phyloP scores from a whole-genome alignment of 2,329 filamentous ascomycete genomes.

The Fusarium sp. region DNA sequence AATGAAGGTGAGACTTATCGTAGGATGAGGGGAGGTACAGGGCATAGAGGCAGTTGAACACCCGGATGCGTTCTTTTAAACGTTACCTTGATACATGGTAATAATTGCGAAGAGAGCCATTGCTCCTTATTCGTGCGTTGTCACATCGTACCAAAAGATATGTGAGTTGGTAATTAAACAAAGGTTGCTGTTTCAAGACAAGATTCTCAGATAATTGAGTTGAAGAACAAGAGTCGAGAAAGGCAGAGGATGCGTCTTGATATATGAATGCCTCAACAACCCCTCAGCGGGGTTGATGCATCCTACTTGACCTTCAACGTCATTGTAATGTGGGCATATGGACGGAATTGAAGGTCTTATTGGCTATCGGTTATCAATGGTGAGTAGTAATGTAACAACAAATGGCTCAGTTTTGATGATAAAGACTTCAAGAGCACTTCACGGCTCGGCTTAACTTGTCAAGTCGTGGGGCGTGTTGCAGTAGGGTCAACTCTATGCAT shows the following conservation, averaged over 20 bases:
- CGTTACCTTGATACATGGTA: constrained; percentile 59
- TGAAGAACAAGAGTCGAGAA: neutral
- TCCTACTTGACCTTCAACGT: constrained; percentile 22
- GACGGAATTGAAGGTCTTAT: constrained; percentile 14
- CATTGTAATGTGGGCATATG: constrained; percentile 31
- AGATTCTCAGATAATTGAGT: neutral
- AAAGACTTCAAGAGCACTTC: constrained; percentile 6
- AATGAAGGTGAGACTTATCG: neutral
- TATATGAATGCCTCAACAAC: constrained; percentile 29
- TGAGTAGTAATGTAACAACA: constrained; percentile 23
- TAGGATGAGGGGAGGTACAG: constrained; percentile 11
- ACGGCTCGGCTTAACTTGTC: neutral
- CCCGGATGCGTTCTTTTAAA: constrained; percentile 60
- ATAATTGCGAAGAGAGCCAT: constrained; percentile 45
- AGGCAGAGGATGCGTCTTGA: constrained; percentile 13
- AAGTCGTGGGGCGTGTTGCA: constrained; percentile 18
- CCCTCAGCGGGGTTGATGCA: constrained; percentile 41
- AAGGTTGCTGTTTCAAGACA: neutral
- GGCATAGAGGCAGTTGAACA: constrained; percentile 51
- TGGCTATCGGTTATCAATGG: constrained; percentile 26
- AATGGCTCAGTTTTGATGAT: constrained; percentile 5
- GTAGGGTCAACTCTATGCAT: constrained; percentile 18
- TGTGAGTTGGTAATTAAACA: neutral
- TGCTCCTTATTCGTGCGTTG: constrained; percentile 35
- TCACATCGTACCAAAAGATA: constrained; percentile 45